Percentiles rank a stretch among this genome's conserved stretches.
phyloP scores from a whole-genome alignment of 352 stramenopile genomes.

The Hyaloperonospora brassicae region DNA sequence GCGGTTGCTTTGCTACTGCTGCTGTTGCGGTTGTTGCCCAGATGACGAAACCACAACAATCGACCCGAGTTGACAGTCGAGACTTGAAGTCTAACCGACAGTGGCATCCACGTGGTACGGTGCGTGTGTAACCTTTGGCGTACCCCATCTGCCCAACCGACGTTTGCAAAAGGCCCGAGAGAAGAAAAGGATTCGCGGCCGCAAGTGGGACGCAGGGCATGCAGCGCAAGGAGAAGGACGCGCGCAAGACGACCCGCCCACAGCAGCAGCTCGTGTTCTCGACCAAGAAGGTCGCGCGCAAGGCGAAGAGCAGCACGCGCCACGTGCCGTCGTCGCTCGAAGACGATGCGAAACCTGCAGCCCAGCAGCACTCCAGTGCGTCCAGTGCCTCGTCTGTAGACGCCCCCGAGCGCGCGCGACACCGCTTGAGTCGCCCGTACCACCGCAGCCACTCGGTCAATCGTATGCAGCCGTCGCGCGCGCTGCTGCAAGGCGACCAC shows the following conservation, averaged over 20 bases:
- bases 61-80: too few species aligned
- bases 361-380: conserved; percentile 5
- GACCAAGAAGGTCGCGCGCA: conserved; percentile 45
- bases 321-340: background rate
- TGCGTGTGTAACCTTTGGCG: conserved; percentile 1
- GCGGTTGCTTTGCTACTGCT: too few species aligned
- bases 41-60: too few species aligned
- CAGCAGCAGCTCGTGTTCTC: conserved; percentile 56
- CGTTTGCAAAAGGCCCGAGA: conserved; percentile 8
- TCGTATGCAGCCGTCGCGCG: conserved; percentile 51
- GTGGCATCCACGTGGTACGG: background rate
- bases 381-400: conserved; percentile 6
- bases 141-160: conserved; percentile 7
- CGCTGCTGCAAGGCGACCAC: conserved; percentile 67
- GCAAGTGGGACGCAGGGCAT: conserved; percentile 4
- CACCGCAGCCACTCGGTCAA: conserved; percentile 36
- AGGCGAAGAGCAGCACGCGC: conserved; percentile 11
- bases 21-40: too few species aligned
- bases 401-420: conserved; percentile 7
- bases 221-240: conserved; percentile 25
- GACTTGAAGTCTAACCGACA: too few species aligned
- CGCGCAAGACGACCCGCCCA: conserved; percentile 13
- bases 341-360: conserved; percentile 7
- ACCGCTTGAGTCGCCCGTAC: conserved; percentile 21
- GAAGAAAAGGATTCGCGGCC: conserved; percentile 9